Evolutionary conservation across 139 green algal species (phyloP).

Genomic region (Desmodesmus armatus): DNA sequence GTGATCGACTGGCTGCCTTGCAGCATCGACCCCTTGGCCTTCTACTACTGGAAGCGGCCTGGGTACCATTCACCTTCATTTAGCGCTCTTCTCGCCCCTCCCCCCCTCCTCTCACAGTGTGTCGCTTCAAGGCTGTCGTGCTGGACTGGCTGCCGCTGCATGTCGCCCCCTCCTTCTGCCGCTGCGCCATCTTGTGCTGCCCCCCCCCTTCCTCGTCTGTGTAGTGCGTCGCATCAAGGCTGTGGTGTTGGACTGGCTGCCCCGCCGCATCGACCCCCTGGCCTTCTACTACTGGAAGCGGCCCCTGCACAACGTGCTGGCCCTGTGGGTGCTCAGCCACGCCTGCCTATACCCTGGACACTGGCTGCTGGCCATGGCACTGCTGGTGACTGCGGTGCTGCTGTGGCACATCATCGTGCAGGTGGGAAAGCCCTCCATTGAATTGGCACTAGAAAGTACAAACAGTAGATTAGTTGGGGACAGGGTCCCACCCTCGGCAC

Average conservation of each 20-base stretch:
- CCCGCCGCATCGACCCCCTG: slow-evolving; percentile 31
- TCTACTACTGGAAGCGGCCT: slow-evolving; percentile 40
- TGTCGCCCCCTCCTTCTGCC: no score
- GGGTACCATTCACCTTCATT: no score
- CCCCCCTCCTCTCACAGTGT: neutral
- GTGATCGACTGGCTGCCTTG: slow-evolving; percentile 42
- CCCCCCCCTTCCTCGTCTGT: no score
- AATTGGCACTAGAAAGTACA: no score
- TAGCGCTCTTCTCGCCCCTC: no score
- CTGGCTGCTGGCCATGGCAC: slow-evolving; percentile 13
- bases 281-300: slow-evolving; percentile 41
- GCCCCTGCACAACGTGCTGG: slow-evolving; percentile 38
- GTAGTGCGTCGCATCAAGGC: slow-evolving; percentile 46
- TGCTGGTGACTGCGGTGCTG: slow-evolving; percentile 10
- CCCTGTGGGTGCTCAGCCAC: slow-evolving; percentile 40
- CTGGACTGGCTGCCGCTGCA: no score
- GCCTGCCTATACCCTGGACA: slow-evolving; percentile 23
- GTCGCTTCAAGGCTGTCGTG: neutral
- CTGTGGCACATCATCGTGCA: slow-evolving; percentile 14
- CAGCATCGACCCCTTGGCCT: slow-evolving; percentile 31
- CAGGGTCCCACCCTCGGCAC: no score
- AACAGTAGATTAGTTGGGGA: no score
- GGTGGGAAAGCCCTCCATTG: no score
- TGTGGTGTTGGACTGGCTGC: slow-evolving; percentile 41
- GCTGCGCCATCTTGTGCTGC: no score